Evolutionary conservation across 805 yeast species (phyloP).

Genomic region (Kodamaea lidongshanica): DNA sequence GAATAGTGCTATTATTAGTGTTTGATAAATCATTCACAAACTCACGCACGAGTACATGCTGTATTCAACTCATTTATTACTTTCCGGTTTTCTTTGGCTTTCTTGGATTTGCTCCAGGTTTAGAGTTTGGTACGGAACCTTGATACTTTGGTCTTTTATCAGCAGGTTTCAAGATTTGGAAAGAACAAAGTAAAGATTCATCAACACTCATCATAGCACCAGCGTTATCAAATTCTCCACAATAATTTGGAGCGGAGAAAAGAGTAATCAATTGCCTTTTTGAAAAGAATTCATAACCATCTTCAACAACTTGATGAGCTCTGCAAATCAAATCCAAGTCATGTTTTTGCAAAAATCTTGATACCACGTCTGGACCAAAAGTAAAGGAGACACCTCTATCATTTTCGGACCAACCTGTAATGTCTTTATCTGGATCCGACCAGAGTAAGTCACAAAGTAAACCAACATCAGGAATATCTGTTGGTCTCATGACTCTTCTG

Average conservation of each 20-base stretch:
- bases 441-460: conserved; percentile 91
- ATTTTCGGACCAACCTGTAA: conserved; percentile 98
- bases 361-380: conserved; percentile 99
- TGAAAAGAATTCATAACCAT: conserved; percentile 95
- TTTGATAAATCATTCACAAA: too few relatives aligned
- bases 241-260: conserved; percentile 95
- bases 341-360: conserved; percentile 91
- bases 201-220: conserved; percentile 99
- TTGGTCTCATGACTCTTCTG: conserved; percentile 98
- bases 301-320: conserved; percentile 99
- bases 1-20: background rate
- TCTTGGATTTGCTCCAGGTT: conserved; percentile 56
- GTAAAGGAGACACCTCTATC: conserved; percentile 98
- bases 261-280: conserved; percentile 94
- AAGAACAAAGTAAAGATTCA: conserved; percentile 90
- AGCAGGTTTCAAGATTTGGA: conserved; percentile 95
- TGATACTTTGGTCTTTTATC: conserved; percentile 80
- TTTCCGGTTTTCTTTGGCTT: conserved; percentile 48
- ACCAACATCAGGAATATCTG: conserved; percentile 98
- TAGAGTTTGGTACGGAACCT: conserved; percentile 34
- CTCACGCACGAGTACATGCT: background rate
- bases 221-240: conserved; percentile 98
- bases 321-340: conserved; percentile 97
- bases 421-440: conserved; percentile 98
- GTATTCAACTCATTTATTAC: conserved; percentile 16